Percentiles rank a stretch among this genome's conserved stretches.
Evolutionary conservation across 805 yeast species (phyloP).

Genomic region (Cyberlindnera mycetangii): DNA sequence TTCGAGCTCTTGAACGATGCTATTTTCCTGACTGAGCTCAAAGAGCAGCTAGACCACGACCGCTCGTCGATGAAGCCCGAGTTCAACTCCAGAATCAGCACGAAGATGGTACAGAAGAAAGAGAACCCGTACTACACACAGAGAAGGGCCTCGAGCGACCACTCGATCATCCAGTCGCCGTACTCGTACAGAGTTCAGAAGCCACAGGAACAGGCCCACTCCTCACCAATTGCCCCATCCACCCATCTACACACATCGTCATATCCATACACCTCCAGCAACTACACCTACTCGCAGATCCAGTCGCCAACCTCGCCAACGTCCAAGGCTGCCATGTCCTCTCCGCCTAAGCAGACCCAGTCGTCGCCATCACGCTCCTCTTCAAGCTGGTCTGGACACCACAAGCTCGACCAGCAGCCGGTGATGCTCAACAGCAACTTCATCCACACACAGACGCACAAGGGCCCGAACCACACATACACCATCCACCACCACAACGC

Average conservation of each 20-base stretch:
- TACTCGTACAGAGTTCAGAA: not conserved
- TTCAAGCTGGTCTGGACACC: conserved; percentile 19
- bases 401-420: conserved; percentile 17
- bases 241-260: conserved; percentile 2
- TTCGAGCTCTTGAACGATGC: conserved; percentile 30
- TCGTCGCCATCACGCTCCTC: conserved; percentile 4
- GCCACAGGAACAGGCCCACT: conserved; percentile 2
- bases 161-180: not conserved
- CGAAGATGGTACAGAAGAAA: conserved; percentile 21
- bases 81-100: conserved; percentile 30
- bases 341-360: conserved; percentile 3
- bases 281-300: conserved; percentile 15
- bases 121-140: conserved; percentile 10
- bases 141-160: conserved; percentile 4
- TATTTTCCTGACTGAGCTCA: conserved; percentile 26
- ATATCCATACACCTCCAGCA: conserved; percentile 3
- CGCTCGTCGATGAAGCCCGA: conserved; percentile 24
- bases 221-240: conserved; percentile 14
- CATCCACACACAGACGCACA: conserved; percentile 28
- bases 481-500: conserved; percentile 28
- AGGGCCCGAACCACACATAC: conserved; percentile 29
- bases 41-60: conserved; percentile 22
- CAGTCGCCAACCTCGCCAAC: conserved; percentile 8
- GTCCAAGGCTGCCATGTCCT: conserved; percentile 5
- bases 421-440: conserved; percentile 18